phyloP scores from a whole-genome alignment of 495 filamentous ascomycete species.

The Chaetomidium leptoderma region DNA sequence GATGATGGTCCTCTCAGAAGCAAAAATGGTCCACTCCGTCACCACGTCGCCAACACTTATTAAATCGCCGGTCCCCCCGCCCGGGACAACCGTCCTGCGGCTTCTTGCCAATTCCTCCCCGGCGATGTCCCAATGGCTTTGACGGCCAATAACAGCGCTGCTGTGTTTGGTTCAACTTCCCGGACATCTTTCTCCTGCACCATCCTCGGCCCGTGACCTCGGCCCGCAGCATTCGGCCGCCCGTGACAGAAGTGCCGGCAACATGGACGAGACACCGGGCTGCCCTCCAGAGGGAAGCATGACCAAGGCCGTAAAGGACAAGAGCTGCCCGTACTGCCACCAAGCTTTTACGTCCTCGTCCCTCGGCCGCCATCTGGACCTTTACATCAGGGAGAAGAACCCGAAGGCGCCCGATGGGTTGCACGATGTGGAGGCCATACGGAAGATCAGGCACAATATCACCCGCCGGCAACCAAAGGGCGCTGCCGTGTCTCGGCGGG shows the following conservation, averaged over 20 bases:
- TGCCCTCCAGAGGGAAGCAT: slow-evolving; percentile 27
- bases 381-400: slow-evolving; percentile 86
- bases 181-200: background rate
- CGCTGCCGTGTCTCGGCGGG: slow-evolving; percentile 52
- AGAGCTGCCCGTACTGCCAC: slow-evolving; percentile 76
- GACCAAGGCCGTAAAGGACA: slow-evolving; percentile 61
- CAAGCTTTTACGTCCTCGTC: slow-evolving; percentile 88
- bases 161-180: background rate
- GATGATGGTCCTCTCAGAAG: slow-evolving; percentile 13
- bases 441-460: slow-evolving; percentile 72
- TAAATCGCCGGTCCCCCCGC: slow-evolving; percentile 3
- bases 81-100: background rate
- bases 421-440: slow-evolving; percentile 83
- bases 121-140: slow-evolving; percentile 2
- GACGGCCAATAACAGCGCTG: slow-evolving; percentile 4
- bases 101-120: background rate
- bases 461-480: slow-evolving; percentile 74
- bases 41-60: background rate
- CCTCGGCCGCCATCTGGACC: slow-evolving; percentile 84
- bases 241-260: slow-evolving; percentile 8
- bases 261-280: slow-evolving; percentile 22
- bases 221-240: background rate
- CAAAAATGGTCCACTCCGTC: slow-evolving; percentile 11
- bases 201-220: background rate
- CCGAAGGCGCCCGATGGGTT: slow-evolving; percentile 76